phyloP scores from a whole-genome alignment of 257 asterid species.

The Coffea eugenioides region DNA sequence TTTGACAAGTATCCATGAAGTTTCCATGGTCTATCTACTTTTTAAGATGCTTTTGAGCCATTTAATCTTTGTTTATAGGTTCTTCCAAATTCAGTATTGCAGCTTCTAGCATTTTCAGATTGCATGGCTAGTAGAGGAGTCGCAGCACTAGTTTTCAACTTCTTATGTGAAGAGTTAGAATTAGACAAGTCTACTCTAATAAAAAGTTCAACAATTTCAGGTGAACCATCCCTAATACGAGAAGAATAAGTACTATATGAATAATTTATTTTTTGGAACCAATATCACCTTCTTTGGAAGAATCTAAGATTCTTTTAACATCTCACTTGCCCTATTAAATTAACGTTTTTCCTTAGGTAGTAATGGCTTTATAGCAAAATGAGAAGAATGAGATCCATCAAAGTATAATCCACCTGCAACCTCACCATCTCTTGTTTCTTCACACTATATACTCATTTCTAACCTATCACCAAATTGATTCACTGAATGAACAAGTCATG shows the following conservation, averaged over 20 bases:
- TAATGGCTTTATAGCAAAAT: background rate
- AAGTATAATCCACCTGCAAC: background rate
- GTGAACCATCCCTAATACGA: background rate
- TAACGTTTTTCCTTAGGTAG: background rate
- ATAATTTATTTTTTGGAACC: background rate
- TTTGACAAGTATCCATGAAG: conserved; percentile 31
- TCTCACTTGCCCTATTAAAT: background rate
- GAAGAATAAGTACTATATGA: conserved; percentile 10
- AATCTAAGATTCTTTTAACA: background rate
- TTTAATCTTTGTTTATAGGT: conserved; percentile 25
- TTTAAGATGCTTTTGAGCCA: conserved; percentile 25
- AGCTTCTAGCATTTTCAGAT: conserved; percentile 23
- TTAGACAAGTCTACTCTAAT: background rate
- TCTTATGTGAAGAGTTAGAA: background rate
- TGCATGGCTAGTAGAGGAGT: conserved; percentile 8
- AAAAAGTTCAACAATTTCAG: background rate
- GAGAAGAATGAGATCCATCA: background rate
- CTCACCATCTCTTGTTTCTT: background rate
- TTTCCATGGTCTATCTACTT: background rate
- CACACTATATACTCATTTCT: background rate
- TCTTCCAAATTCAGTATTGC: conserved; percentile 30
- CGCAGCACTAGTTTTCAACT: conserved; percentile 13
- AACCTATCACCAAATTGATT: conserved; percentile 9
- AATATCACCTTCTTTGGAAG: background rate
- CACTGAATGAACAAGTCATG: conserved; percentile 24